Evolutionary conservation across 345 rosid genomes (phyloP).

Genomic region (Heritiera fomes): DNA sequence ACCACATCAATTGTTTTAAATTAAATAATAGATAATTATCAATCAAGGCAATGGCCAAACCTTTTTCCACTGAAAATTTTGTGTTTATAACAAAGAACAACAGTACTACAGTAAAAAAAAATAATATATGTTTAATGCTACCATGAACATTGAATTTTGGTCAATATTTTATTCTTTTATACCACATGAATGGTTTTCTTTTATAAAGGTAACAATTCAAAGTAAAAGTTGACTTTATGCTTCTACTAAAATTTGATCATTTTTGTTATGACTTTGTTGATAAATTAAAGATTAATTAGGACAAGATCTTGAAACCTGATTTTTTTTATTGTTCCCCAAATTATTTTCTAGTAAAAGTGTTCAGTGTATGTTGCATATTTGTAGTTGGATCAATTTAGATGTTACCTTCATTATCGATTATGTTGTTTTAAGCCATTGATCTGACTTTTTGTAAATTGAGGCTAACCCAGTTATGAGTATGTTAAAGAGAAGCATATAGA

Average conservation of each 20-base stretch:
- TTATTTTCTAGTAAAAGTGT: neutral
- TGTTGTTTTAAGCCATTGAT: neutral
- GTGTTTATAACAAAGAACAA: neutral
- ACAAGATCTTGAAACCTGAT: neutral
- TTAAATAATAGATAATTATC: neutral
- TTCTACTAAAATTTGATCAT: neutral
- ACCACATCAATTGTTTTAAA: neutral
- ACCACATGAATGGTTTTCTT: neutral
- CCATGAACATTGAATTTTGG: constrained; percentile 3
- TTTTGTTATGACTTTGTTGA: neutral
- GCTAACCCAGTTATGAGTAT: neutral
- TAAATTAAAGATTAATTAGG: neutral
- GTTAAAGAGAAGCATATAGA: neutral
- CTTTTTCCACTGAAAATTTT: too few species aligned
- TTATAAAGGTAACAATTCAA: neutral
- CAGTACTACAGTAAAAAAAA: too few species aligned
- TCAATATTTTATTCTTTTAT: neutral
- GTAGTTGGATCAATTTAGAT: constrained; percentile 7
- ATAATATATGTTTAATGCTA: constrained; percentile 10
- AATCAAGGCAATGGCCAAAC: neutral
- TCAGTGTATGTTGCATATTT: neutral
- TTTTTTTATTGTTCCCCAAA: too few species aligned
- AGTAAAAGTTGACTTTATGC: neutral
- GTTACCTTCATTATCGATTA: neutral
- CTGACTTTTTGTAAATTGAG: neutral